Base-by-base conservation (phyloP, 1,284 basidiomycete genomes). In the Ceratobasidium sp. region DNA sequence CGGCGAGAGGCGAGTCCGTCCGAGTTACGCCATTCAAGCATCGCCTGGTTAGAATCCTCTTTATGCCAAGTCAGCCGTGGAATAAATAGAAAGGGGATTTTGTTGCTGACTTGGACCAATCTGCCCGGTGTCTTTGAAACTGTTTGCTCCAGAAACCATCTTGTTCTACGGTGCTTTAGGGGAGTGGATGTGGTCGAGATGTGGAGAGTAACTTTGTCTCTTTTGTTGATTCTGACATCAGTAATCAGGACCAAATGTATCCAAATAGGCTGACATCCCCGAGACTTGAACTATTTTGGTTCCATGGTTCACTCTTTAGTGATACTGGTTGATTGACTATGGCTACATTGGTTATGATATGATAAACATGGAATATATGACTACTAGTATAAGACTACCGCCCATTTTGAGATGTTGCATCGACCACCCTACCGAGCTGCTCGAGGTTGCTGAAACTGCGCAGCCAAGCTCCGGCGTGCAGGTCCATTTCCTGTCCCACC, bases 1-100 rank as follows among this genome's bases (percentile, higher is more conserved):
- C 89, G 90, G 24, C 81, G 81, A 9, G 74, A 75, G 0, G 80
- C 57, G 75, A 88, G 84, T 19, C 91, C 92, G 74, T 94, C 92
- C 1, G 88, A 86, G 45, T 87, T 81, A 17, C 84, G 81, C 76
- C 93, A 92, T 29, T 89, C 87, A 27, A 92, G 79, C 80, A 83
- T 91, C 0, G 83, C 80, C 4, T 88, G 84, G 76, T 91, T 87
- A 2, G 81, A 75, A 31, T 19, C 67, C 67, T 71, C 67, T 69
- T 54, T 33, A 2, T 36, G 14, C 5, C 22, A 22, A 69, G 19
- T 31, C n/a, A 33, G 31, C 47, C 15, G 45, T 9, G 3, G 8
- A 50, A n/a, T 44, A 17, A 44, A 48, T 9, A 6, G 9, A 8
- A 22, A 8, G 4, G 31, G 66, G 9, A 31, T 64, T 6, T 19